Evolutionary conservation across 2,329 filamentous ascomycete genomes (phyloP).

Genomic region (Dactylonectria macrodidyma): DNA sequence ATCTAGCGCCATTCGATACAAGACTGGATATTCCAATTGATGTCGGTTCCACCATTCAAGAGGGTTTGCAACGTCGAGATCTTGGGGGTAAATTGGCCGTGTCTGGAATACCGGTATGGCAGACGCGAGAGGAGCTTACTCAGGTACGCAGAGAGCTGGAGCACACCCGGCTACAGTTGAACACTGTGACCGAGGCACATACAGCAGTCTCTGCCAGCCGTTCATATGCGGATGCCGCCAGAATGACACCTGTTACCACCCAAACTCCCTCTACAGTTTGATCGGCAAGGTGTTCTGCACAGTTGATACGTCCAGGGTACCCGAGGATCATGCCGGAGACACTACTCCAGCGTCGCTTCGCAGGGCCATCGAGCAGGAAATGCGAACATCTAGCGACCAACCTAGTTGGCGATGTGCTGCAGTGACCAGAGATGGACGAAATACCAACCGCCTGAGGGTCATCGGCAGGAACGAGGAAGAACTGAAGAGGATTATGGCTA

Average conservation of each 20-base stretch:
- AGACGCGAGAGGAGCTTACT: slow-evolving; percentile 22
- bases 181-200: slow-evolving; percentile 8
- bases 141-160: slow-evolving; percentile 22
- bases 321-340: no score
- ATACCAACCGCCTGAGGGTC: slow-evolving; percentile 19
- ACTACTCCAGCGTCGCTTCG: no score
- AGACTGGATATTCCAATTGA: no score
- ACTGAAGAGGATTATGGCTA: slow-evolving; percentile 19
- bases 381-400: slow-evolving; percentile 12
- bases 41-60: no score
- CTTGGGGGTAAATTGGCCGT: no score
- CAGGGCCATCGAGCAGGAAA: slow-evolving; percentile 4
- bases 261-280: no score
- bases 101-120: slow-evolving; percentile 5
- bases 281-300: no score
- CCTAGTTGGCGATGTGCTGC: neutral
- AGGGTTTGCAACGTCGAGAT: no score
- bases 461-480: slow-evolving; percentile 23
- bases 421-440: neutral
- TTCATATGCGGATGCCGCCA: no score
- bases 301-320: no score
- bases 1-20: no score
- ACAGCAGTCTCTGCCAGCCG: neutral
- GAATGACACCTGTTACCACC: no score
- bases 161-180: slow-evolving; percentile 20